These are phyloP conservation scores for Mortierella polycephala DNA, from an alignment of 371 early-diverging fungal genomes.

Conservation along the genomic window DNA sequence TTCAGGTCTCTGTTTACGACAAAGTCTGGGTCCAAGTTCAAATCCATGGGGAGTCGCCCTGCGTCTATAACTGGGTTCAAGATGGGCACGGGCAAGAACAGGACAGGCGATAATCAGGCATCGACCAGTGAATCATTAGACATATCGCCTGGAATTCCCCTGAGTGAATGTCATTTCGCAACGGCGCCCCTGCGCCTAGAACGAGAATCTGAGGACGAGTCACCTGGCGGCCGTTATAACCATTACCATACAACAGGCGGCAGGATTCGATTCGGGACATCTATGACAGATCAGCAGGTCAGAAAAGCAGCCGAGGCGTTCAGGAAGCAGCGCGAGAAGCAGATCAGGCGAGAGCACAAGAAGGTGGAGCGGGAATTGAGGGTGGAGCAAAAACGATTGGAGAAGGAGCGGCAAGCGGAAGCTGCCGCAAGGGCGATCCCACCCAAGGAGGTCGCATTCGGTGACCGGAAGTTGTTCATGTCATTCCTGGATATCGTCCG, in stretches of 20 bases:
- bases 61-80: conserved; percentile 41
- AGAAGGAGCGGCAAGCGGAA: conserved; percentile 45
- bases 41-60: conserved; percentile 23
- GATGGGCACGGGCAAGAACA: conserved; percentile 4
- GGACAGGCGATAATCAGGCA: background rate
- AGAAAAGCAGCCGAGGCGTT: conserved; percentile 35
- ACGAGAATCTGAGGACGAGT: background rate
- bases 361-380: conserved; percentile 60
- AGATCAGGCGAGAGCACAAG: conserved; percentile 20
- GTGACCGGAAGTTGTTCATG: conserved; percentile 64
- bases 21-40: conserved; percentile 23
- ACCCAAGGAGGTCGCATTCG: conserved; percentile 62
- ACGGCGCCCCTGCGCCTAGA: conserved; percentile 17
- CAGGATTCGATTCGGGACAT: conserved; percentile 9
- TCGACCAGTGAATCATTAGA: background rate
- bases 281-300: conserved; percentile 27
- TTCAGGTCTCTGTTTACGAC: conserved; percentile 42
- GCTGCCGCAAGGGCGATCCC: conserved; percentile 26
- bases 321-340: conserved; percentile 27
- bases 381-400: conserved; percentile 40
- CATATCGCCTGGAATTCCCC: background rate
- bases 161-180: conserved; percentile 12
- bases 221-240: background rate
- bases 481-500: conserved; percentile 65
- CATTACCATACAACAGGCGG: conserved; percentile 2